Conservation (phyloP, 306 rosid species). For the Echinosophora koreensis region DNA sequence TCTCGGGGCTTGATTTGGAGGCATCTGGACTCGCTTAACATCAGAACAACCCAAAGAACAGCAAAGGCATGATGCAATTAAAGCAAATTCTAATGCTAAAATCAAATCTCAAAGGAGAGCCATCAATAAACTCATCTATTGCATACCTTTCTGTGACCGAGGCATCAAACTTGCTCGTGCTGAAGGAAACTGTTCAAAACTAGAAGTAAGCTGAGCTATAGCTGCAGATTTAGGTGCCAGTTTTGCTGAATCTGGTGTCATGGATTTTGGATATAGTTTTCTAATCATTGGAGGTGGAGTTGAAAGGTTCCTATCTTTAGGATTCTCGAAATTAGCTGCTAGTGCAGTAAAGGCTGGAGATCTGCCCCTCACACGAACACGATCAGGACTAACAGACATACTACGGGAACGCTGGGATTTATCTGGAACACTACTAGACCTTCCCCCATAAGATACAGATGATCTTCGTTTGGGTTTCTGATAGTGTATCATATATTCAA, state of each 20-base stretch:
- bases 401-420: constrained; percentile 95
- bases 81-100: constrained; percentile 16
- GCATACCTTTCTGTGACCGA: constrained; percentile 76
- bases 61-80: constrained; percentile 24
- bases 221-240: constrained; percentile 68
- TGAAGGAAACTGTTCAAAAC: constrained; percentile 67
- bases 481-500: constrained; percentile 47
- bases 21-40: constrained; percentile 59
- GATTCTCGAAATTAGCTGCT: constrained; percentile 87
- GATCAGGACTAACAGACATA: constrained; percentile 92
- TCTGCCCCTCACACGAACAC: constrained; percentile 94
- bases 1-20: constrained; percentile 56
- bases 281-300: constrained; percentile 92
- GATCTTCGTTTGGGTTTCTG: constrained; percentile 93
- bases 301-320: constrained; percentile 85
- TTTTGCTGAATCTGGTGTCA: constrained; percentile 64
- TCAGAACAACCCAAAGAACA: constrained; percentile 40
- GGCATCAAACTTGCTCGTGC: constrained; percentile 78
- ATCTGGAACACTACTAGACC: constrained; percentile 82
- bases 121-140: constrained; percentile 29
- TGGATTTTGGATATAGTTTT: constrained; percentile 87
- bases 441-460: constrained; percentile 78
- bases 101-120: constrained; percentile 29
- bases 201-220: constrained; percentile 69
- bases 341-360: constrained; percentile 97